A percentile compares a stretch with the other conserved stretches of the same genome.
These are phyloP conservation scores for Fusarium sulawesiense DNA, from an alignment of 2,329 filamentous ascomycete genomes.

Conservation along the genomic window DNA sequence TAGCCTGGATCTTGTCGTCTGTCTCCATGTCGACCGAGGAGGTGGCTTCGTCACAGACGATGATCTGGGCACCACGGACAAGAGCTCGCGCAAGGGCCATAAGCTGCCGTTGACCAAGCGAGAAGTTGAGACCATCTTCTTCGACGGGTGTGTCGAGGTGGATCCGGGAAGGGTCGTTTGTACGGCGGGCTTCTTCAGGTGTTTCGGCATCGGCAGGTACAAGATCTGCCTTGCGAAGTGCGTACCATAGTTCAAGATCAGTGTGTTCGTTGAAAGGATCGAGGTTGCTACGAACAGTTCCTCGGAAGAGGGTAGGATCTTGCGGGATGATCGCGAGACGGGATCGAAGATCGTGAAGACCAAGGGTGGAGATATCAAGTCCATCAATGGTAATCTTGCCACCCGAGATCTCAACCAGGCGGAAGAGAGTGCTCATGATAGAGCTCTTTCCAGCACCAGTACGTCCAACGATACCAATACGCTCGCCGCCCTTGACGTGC, in stretches of 20 bases:
- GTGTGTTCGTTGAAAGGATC: slow-evolving; percentile 84
- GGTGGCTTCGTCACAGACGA: slow-evolving; percentile 97
- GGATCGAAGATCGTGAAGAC: slow-evolving; percentile 79
- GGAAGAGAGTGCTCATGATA: slow-evolving; percentile 86
- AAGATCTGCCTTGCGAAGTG: slow-evolving; percentile 80
- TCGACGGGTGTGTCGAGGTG: slow-evolving; percentile 88
- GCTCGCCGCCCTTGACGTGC: slow-evolving; percentile 79
- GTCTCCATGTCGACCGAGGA: slow-evolving; percentile 95
- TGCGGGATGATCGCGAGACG: slow-evolving; percentile 86
- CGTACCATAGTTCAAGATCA: slow-evolving; percentile 82
- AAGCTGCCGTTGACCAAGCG: slow-evolving; percentile 91
- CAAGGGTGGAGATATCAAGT: slow-evolving; percentile 76
- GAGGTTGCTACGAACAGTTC: slow-evolving; percentile 82
- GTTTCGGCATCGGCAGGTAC: slow-evolving; percentile 67
- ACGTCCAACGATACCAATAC: slow-evolving; percentile 83
- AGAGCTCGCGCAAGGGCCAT: slow-evolving; percentile 94
- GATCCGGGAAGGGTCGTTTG: slow-evolving; percentile 74
- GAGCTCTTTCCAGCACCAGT: slow-evolving; percentile 86
- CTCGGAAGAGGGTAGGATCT: slow-evolving; percentile 84
- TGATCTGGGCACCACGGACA: slow-evolving; percentile 88
- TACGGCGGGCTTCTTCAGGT: slow-evolving; percentile 76
- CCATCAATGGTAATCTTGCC: slow-evolving; percentile 74
- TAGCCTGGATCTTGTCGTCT: slow-evolving; percentile 92
- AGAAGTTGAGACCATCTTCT: slow-evolving; percentile 96
- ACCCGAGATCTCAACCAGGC: slow-evolving; percentile 73